Percentiles rank a stretch among this genome's conserved stretches.
Evolutionary conservation across 192 early-diverging fungal genomes (phyloP).

Genomic region (Backusella liffmaniae): DNA sequence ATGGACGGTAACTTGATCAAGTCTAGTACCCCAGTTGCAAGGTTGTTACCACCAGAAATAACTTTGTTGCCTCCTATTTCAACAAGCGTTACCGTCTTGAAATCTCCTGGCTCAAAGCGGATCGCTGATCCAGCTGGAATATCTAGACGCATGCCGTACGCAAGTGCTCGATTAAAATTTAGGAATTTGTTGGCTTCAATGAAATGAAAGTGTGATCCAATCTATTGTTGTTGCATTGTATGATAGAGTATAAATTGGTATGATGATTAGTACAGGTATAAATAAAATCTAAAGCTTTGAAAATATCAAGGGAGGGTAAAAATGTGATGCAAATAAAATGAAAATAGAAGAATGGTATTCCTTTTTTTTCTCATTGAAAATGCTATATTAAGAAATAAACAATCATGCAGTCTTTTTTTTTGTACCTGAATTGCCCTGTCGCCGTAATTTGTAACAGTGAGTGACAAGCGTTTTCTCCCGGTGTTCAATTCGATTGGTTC

Average conservation of each 20-base stretch:
- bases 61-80: slow-evolving; percentile 77
- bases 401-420: slow-evolving; percentile 3
- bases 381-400: slow-evolving; percentile 9
- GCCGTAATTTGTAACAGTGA: slow-evolving; percentile 88
- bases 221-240: slow-evolving; percentile 38
- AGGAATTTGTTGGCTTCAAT: slow-evolving; percentile 85
- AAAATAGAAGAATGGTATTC: not conserved
- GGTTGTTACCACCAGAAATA: slow-evolving; percentile 83
- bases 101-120: slow-evolving; percentile 94
- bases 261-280: not conserved
- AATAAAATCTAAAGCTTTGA: not conserved
- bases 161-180: slow-evolving; percentile 75
- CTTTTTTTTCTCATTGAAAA: not conserved
- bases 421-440: slow-evolving; percentile 88
- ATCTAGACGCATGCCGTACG: slow-evolving; percentile 88
- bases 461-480: slow-evolving; percentile 60
- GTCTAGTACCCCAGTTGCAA: slow-evolving; percentile 74
- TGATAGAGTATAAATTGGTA: not conserved
- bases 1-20: slow-evolving; percentile 42
- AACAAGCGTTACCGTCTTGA: slow-evolving; percentile 76
- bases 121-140: slow-evolving; percentile 92
- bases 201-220: slow-evolving; percentile 96
- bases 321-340: not conserved
- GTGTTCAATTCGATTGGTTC: slow-evolving; percentile 75
- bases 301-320: not conserved